Base-by-base conservation (phyloP, 345 rosid genomes). In the Brassica rapa region DNA sequence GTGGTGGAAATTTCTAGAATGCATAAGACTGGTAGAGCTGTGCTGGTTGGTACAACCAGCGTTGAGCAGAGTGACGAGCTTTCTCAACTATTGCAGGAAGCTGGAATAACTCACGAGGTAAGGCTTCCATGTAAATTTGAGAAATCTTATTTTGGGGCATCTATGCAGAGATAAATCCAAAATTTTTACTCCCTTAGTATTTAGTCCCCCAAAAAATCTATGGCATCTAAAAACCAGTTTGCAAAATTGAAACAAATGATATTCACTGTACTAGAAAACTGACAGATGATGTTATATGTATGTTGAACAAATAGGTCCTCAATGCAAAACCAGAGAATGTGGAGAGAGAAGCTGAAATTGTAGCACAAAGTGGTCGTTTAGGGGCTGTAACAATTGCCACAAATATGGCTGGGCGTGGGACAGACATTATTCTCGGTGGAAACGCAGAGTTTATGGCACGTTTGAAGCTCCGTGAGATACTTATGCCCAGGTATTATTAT, bases 241-340 rank as follows among this genome's bases (percentile, higher is more conserved):
- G 27, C 4, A 35, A 75, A 24, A 35, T 41, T 8, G 7, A 70
- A 68, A 33, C 27, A 63, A 68, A 68, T 33, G 21, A 15, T 33
- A 61, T 68, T 61, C 35, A 16, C 14, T 73, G 33, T 79, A 11
- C 24, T 73, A 73, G 74, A 35, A 80, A 41, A 55, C 76, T 74
- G 72, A 70, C 68, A 29, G 53, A 33, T 53, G 71, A 53, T 56
- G 56, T 64, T 56, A 63, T 74, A 15, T 75, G 4, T 79, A 69
- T 78, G 57, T 77, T 67, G 74, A 70, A 59, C 43, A 84, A 71
- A 71, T 72, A 94, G 98, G 97, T 94, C 71, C 97, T 94, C 75
- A 94, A 94, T 85, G 98, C 98, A 60, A 94, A 94, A 83, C 98
- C 98, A 41, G 97, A 94, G 86, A 94, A 94, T 87, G 98, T 94